Conservation (phyloP, 805 yeast genomes). For the Cyberlindnera americana region DNA sequence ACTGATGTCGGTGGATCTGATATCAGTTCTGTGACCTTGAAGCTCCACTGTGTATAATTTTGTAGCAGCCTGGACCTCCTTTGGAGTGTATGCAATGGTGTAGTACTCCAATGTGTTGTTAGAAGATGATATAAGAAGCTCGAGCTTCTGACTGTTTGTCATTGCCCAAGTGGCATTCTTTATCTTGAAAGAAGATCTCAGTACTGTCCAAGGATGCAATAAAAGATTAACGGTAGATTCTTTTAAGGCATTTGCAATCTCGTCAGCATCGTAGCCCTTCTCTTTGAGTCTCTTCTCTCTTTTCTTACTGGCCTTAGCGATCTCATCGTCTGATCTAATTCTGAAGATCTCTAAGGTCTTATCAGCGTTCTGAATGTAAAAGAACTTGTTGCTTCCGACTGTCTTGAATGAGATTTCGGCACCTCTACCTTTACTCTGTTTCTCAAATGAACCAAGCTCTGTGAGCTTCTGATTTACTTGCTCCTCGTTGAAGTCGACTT, state of each 20-base stretch:
- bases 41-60: conserved; percentile 61
- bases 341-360: conserved; percentile 77
- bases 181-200: conserved; percentile 64
- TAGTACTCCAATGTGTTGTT: conserved; percentile 77
- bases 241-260: conserved; percentile 47
- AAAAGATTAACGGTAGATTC: conserved; percentile 50
- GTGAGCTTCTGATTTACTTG: conserved; percentile 43
- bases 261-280: conserved; percentile 60
- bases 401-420: conserved; percentile 50
- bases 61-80: conserved; percentile 45
- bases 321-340: conserved; percentile 70
- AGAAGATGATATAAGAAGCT: conserved; percentile 60
- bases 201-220: conserved; percentile 62
- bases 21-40: conserved; percentile 87
- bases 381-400: conserved; percentile 38
- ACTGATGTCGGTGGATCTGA: conserved; percentile 78
- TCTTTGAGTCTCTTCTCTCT: conserved; percentile 76
- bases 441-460: conserved; percentile 66
- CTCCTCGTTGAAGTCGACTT: conserved; percentile 49
- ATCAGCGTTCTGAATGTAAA: conserved; percentile 76
- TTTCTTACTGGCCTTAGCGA: conserved; percentile 69
- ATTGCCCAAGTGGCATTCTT: conserved; percentile 65
- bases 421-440: conserved; percentile 74
- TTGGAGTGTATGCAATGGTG: conserved; percentile 53
- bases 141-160: conserved; percentile 45